Conservation (phyloP, 805 yeast species). For the Grigorovia yakushimaensis region DNA sequence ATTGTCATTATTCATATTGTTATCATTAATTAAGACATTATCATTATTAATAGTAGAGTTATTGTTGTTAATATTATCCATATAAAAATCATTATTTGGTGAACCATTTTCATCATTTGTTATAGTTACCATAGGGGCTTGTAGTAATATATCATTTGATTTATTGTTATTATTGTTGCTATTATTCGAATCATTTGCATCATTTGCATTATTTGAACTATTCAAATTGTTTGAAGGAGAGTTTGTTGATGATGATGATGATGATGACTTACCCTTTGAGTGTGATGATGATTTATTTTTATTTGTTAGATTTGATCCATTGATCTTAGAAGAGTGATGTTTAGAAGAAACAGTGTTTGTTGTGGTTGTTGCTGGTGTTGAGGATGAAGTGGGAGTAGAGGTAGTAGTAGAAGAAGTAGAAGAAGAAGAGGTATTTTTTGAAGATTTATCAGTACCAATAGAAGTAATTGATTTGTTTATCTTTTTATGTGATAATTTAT, state of each 20-base stretch:
- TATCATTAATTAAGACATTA: background rate
- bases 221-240: background rate
- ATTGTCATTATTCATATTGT: background rate
- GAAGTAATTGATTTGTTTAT: background rate
- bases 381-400: constrained; percentile 2
- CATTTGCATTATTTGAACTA: background rate
- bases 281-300: background rate
- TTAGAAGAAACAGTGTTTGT: constrained; percentile 8
- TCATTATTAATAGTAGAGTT: background rate
- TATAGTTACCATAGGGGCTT: constrained; percentile 11
- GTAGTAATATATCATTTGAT: background rate
- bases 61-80: constrained; percentile 1
- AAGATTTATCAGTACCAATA: constrained; percentile 10
- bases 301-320: background rate
- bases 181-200: constrained; percentile 1
- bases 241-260: background rate
- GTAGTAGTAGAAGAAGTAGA: constrained; percentile 1
- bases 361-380: background rate
- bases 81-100: background rate
- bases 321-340: constrained; percentile 9
- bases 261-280: no score
- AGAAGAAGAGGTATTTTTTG: constrained; percentile 2
- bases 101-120: constrained; percentile 6
- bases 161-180: constrained; percentile 1
- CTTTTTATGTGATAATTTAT: background rate